phyloP scores from a whole-genome alignment of 1,284 basidiomycete genomes.

The Taiwanofungus camphoratus region DNA sequence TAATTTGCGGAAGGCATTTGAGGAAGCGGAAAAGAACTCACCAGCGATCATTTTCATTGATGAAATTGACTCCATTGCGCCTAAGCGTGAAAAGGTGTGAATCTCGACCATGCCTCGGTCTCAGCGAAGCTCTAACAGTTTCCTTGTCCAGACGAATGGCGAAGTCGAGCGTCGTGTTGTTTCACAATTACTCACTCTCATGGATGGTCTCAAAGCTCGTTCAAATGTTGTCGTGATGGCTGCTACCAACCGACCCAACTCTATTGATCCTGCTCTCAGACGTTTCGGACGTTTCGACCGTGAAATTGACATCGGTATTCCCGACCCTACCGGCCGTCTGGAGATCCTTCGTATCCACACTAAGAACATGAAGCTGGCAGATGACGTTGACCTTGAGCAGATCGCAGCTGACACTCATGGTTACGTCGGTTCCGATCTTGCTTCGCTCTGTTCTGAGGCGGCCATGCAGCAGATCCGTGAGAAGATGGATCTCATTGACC shows the following conservation, averaged over 20 bases:
- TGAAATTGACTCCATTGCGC: constrained; percentile 98
- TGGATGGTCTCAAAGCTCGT: constrained; percentile 98
- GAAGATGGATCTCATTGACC: constrained; percentile 95
- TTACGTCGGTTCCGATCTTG: constrained; percentile 97
- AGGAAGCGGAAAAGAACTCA: constrained; percentile 99
- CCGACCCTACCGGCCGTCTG: constrained; percentile 96
- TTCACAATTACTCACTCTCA: constrained; percentile 94
- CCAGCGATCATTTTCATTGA: constrained; percentile 99
- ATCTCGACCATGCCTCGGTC: constrained; percentile 3
- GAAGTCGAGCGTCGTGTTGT: constrained; percentile 99
- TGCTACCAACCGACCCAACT: constrained; percentile 98
- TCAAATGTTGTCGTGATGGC: constrained; percentile 99
- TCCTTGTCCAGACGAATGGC: constrained; percentile 78
- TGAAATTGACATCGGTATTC: constrained; percentile 99
- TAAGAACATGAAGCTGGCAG: constrained; percentile 99
- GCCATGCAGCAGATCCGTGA: constrained; percentile 99
- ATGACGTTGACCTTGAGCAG: constrained; percentile 97
- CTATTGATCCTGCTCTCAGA: constrained; percentile 96
- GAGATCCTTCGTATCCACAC: constrained; percentile 99
- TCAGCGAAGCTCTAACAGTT: constrained; percentile 13
- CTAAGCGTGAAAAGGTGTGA: constrained; percentile 94
- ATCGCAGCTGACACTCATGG: constrained; percentile 99
- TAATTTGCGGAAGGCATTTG: constrained; percentile 96
- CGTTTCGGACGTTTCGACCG: constrained; percentile 99
- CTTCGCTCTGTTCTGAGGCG: constrained; percentile 93